Evolutionary conservation across 352 stramenopile genomes (phyloP).

Genomic region (Plasmopara muralis): DNA sequence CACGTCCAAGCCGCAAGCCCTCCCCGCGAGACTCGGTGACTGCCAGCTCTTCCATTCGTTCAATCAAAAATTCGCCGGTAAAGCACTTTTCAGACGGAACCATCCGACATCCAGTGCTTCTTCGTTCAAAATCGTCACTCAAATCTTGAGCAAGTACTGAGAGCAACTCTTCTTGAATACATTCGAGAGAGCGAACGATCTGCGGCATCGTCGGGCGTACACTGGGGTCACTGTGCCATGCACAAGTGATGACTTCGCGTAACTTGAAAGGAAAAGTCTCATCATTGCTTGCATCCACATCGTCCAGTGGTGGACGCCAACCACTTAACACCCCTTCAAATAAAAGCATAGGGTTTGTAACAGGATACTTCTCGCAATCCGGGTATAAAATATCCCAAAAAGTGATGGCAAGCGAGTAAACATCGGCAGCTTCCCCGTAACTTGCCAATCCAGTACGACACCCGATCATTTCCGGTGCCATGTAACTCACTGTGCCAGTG

Average conservation of each 20-base stretch:
- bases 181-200: slow-evolving; percentile 45
- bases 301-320: slow-evolving; percentile 25
- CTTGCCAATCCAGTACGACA: slow-evolving; percentile 30
- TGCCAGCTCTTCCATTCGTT: slow-evolving; percentile 38
- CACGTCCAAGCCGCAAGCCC: slow-evolving; percentile 41
- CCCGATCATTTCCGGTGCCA: slow-evolving; percentile 72
- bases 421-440: slow-evolving; percentile 59
- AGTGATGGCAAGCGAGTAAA: slow-evolving; percentile 65
- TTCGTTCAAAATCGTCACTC: slow-evolving; percentile 32
- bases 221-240: slow-evolving; percentile 50
- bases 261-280: slow-evolving; percentile 30
- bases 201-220: slow-evolving; percentile 36
- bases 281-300: slow-evolving; percentile 5
- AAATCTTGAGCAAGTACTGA: slow-evolving; percentile 40
- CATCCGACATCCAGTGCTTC: slow-evolving; percentile 8
- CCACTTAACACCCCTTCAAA: slow-evolving; percentile 45
- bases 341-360: slow-evolving; percentile 40
- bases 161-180: slow-evolving; percentile 55
- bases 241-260: slow-evolving; percentile 45
- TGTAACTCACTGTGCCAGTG: slow-evolving; percentile 62
- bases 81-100: slow-evolving; percentile 25
- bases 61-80: slow-evolving; percentile 15
- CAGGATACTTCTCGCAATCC: slow-evolving; percentile 39
- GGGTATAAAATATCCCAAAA: slow-evolving; percentile 68
- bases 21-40: slow-evolving; percentile 34